phyloP scores from a whole-genome alignment of 345 rosid species.

The Bruguiera sexangula region DNA sequence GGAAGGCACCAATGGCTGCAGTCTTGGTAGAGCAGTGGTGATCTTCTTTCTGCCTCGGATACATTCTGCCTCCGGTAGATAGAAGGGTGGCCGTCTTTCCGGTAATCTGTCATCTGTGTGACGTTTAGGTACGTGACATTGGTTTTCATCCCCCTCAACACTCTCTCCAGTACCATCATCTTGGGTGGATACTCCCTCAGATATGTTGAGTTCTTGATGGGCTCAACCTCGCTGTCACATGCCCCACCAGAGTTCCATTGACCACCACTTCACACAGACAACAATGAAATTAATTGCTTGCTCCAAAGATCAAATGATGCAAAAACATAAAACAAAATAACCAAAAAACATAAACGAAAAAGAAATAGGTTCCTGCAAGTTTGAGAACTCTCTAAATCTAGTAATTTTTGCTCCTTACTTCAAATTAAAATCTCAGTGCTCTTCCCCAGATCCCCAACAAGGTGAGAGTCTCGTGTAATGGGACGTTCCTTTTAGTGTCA shows the following conservation, averaged over 20 bases:
- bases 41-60: constrained; percentile 42
- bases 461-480: too few species aligned
- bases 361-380: too few species aligned
- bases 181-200: constrained; percentile 63
- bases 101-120: constrained; percentile 74
- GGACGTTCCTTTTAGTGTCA: constrained; percentile 10
- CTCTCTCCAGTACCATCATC: constrained; percentile 75
- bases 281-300: neutral
- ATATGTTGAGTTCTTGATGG: constrained; percentile 75
- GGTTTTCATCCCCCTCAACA: constrained; percentile 69
- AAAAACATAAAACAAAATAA: neutral
- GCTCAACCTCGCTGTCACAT: constrained; percentile 77
- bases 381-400: neutral
- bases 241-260: constrained; percentile 99
- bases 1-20: constrained; percentile 99
- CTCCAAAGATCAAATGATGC: neutral
- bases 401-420: neutral
- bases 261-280: constrained; percentile 61
- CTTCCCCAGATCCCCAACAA: too few species aligned
- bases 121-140: constrained; percentile 78
- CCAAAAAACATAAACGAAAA: too few species aligned
- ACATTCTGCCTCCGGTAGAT: constrained; percentile 58
- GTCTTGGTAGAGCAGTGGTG: constrained; percentile 64
- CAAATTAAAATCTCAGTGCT: too few species aligned
- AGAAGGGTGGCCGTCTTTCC: constrained; percentile 95